Evolutionary conservation across 805 yeast genomes (phyloP).

Genomic region (Wickerhamomyces ciferrii): DNA sequence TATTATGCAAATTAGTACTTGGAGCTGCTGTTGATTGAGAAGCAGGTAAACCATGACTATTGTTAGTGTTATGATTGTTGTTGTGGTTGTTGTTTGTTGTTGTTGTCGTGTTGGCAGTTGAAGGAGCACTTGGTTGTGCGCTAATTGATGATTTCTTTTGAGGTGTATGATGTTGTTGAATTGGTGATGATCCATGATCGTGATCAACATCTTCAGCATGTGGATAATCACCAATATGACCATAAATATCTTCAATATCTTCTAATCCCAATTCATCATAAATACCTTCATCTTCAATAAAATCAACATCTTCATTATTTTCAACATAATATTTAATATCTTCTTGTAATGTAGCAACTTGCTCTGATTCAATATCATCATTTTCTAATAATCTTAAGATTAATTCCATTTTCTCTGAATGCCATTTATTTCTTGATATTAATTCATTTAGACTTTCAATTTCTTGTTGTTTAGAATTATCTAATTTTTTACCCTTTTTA

Average conservation of each 20-base stretch:
- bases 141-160: slow-evolving; percentile 22
- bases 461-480: slow-evolving; percentile 47
- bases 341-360: slow-evolving; percentile 72
- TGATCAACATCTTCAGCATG: slow-evolving; percentile 9
- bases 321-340: slow-evolving; percentile 93
- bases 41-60: no score
- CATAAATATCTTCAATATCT: slow-evolving; percentile 48
- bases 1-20: background rate
- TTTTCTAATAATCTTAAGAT: slow-evolving; percentile 74
- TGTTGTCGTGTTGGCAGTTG: slow-evolving; percentile 14
- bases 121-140: background rate
- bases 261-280: slow-evolving; percentile 81
- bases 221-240: slow-evolving; percentile 38
- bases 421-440: slow-evolving; percentile 73
- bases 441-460: slow-evolving; percentile 58
- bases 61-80: no score
- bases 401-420: slow-evolving; percentile 70
- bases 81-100: slow-evolving; percentile 13
- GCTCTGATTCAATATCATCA: slow-evolving; percentile 73
- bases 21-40: background rate
- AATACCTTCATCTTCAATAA: slow-evolving; percentile 88
- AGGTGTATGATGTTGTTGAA: slow-evolving; percentile 23
- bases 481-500: slow-evolving; percentile 56
- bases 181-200: slow-evolving; percentile 3
- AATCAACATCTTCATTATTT: slow-evolving; percentile 87